A percentile compares a stretch with the other conserved stretches of the same genome.
phyloP scores from a whole-genome alignment of 108 stramenopile genomes.

The Cyclotella choctawhatcheeana region DNA sequence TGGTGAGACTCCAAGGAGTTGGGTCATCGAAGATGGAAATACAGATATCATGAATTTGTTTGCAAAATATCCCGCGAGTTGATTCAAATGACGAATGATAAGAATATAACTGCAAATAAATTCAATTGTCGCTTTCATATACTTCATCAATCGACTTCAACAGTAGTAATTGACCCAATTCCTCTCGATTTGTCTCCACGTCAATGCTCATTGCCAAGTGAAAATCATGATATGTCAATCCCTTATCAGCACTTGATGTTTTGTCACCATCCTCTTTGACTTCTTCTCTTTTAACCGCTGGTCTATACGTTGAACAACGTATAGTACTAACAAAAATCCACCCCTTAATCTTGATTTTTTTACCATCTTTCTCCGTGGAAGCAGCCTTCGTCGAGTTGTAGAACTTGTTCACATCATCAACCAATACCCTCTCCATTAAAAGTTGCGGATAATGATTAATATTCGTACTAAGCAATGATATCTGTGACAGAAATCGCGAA shows the following conservation, averaged over 20 bases:
- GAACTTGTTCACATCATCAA: slow-evolving; percentile 34
- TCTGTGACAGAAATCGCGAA: slow-evolving; percentile 32
- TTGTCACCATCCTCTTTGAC: background rate
- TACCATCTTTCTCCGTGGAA: slow-evolving; percentile 1
- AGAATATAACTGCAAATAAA: background rate
- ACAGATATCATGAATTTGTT: slow-evolving; percentile 55
- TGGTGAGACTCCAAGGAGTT: slow-evolving; percentile 77
- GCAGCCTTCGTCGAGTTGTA: background rate
- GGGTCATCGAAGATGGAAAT: slow-evolving; percentile 68
- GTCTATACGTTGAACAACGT: slow-evolving; percentile 43
- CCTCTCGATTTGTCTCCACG: slow-evolving; percentile 32
- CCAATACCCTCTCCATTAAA: slow-evolving; percentile 47
- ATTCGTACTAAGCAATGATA: slow-evolving; percentile 35
- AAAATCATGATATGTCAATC: slow-evolving; percentile 55
- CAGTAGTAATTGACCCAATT: slow-evolving; percentile 16
- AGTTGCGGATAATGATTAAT: slow-evolving; percentile 46
- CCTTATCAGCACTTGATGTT: slow-evolving; percentile 14
- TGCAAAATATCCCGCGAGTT: slow-evolving; percentile 13
- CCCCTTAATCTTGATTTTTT: slow-evolving; percentile 31
- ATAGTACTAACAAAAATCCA: slow-evolving; percentile 49
- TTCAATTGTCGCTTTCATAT: background rate
- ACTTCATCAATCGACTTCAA: background rate
- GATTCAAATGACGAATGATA: background rate
- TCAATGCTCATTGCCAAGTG: slow-evolving; percentile 56
- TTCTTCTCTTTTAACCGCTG: slow-evolving; percentile 1